A percentile compares a stretch with the other conserved stretches of the same genome.
These are phyloP conservation scores for Artemisia argyi DNA, from an alignment of 129 eudicot genomes.

Conservation along the genomic window DNA sequence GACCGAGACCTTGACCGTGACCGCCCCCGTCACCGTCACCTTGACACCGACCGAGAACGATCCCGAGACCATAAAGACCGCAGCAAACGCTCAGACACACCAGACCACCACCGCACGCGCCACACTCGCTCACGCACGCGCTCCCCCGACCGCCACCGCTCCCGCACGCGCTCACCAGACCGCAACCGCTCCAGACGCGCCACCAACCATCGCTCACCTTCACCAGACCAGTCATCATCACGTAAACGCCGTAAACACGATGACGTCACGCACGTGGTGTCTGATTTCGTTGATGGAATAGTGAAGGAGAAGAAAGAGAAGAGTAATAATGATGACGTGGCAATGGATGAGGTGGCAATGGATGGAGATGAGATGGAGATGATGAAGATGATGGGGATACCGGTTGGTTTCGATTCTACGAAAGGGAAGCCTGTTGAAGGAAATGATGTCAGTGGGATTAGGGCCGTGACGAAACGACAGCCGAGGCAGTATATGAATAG, in stretches of 20 bases:
- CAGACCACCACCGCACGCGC: constrained; percentile 70
- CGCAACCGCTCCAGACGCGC: constrained; percentile 37
- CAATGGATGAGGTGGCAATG: constrained; percentile 25
- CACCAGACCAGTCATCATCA: constrained; percentile 43
- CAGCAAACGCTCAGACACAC: constrained; percentile 55
- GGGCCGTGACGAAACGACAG: constrained; percentile 88
- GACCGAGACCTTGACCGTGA: constrained; percentile 53
- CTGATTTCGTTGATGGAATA: constrained; percentile 66
- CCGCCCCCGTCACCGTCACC: constrained; percentile 39
- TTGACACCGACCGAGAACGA: constrained; percentile 42
- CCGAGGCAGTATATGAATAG: constrained; percentile 97
- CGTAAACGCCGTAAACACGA: constrained; percentile 64
- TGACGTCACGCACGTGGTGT: constrained; percentile 42
- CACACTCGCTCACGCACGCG: constrained; percentile 68
- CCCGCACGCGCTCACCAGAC: constrained; percentile 51
- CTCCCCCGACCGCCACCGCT: constrained; percentile 51
- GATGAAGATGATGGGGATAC: constrained; percentile 97
- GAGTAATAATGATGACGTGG: constrained; percentile 32
- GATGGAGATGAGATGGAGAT: constrained; percentile 82
- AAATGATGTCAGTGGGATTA: constrained; percentile 82
- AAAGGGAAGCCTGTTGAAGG: constrained; percentile 91
- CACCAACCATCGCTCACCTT: constrained; percentile 48
- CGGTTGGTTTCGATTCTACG: constrained; percentile 93
- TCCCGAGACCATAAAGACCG: constrained; percentile 49
- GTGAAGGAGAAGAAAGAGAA: constrained; percentile 45